Evolutionary conservation across 2,329 filamentous ascomycete species (phyloP).

Genomic region (Monosporascus sp.): DNA sequence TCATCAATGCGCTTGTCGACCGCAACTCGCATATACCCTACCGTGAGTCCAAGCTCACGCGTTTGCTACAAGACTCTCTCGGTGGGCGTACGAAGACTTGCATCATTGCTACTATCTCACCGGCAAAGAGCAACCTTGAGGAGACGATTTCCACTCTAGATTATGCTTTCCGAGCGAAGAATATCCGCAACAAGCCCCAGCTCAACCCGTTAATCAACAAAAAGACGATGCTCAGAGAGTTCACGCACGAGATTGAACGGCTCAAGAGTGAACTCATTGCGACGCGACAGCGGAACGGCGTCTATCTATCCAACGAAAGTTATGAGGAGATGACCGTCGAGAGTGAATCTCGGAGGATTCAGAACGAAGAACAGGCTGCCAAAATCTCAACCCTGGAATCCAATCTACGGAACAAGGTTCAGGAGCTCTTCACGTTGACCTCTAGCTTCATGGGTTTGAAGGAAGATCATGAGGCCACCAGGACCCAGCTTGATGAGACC

Average conservation of each 20-base stretch:
- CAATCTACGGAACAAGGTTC: constrained; percentile 87
- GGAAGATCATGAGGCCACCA: constrained; percentile 80
- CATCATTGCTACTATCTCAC: constrained; percentile 95
- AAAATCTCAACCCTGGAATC: constrained; percentile 89
- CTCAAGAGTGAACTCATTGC: constrained; percentile 91
- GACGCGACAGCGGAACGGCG: constrained; percentile 87
- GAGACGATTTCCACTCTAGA: constrained; percentile 98
- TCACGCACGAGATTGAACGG: constrained; percentile 88
- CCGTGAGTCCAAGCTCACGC: constrained; percentile 92
- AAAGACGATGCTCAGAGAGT: constrained; percentile 85
- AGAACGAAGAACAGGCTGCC: constrained; percentile 86
- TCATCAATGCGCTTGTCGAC: constrained; percentile 96
- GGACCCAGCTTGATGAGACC: constrained; percentile 67
- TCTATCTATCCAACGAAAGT: constrained; percentile 82
- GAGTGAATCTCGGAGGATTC: constrained; percentile 85
- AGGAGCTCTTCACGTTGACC: constrained; percentile 83
- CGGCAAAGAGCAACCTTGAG: constrained; percentile 90
- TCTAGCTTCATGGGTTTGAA: constrained; percentile 84
- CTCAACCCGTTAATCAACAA: constrained; percentile 89
- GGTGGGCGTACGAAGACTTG: constrained; percentile 96
- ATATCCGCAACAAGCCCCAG: constrained; percentile 97
- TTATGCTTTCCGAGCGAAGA: constrained; percentile 96
- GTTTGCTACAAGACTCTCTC: constrained; percentile 90
- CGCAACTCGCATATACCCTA: constrained; percentile 82
- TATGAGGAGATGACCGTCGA: constrained; percentile 90